Percentiles rank a stretch among this genome's conserved stretches.
phyloP scores from a whole-genome alignment of 805 yeast genomes.

The Myxozyma lipomycoides region DNA sequence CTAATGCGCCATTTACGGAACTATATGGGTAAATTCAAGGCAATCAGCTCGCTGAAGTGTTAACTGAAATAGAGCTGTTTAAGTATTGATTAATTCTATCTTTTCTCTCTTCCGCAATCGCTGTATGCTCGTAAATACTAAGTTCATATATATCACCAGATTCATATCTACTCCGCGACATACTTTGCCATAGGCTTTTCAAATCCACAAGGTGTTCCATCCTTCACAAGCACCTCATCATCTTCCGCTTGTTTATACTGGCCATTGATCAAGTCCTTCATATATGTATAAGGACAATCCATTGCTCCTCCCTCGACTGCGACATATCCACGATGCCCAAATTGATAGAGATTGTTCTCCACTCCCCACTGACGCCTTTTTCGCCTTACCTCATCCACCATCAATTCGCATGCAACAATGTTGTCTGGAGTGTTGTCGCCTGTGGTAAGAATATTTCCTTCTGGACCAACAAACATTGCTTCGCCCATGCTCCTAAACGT shows the following conservation, averaged over 20 bases:
- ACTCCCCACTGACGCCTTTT: constrained; percentile 4
- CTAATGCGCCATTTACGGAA: too few species aligned
- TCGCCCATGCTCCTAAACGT: constrained; percentile 6
- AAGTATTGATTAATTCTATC: too few species aligned
- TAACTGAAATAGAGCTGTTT: too few species aligned
- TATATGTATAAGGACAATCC: constrained; percentile 4
- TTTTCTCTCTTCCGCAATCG: too few species aligned
- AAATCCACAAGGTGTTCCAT: constrained; percentile 2
- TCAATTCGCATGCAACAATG: constrained; percentile 4
- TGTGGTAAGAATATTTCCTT: constrained; percentile 2
- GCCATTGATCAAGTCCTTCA: constrained; percentile 1
- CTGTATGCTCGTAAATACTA: too few species aligned
- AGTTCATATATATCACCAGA: too few species aligned
- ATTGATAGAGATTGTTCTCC: constrained; percentile 4
- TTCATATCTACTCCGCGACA: too few species aligned
- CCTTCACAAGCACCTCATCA: constrained; percentile 1
- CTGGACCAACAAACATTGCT: constrained; percentile 6
- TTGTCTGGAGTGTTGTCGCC: constrained; percentile 4
- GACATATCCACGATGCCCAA: constrained; percentile 8
- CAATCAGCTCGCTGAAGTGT: too few species aligned
- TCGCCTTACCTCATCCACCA: constrained; percentile 5
- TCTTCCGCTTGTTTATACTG: constrained; percentile 7
- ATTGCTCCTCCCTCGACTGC: constrained; percentile 3
- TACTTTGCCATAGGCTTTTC: not conserved
- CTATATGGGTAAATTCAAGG: too few species aligned